Evolutionary conservation across 371 early-diverging fungal species (phyloP).

Genomic region (Mucor sp.): DNA sequence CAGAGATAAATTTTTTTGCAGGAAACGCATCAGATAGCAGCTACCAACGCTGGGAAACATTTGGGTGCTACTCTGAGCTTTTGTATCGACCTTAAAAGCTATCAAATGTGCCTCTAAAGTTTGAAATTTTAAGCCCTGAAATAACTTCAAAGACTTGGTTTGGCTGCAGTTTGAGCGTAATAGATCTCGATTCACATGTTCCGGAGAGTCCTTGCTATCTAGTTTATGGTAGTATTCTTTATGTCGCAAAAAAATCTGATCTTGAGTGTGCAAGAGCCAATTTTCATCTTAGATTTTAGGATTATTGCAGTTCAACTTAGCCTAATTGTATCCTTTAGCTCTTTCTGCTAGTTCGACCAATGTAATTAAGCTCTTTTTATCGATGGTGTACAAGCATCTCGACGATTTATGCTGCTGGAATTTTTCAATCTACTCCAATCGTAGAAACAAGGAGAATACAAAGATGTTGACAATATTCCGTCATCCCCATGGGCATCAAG

Average conservation of each 20-base stretch:
- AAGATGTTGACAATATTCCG: background rate
- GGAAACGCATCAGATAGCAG: background rate
- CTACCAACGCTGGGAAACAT: background rate
- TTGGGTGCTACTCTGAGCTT: background rate
- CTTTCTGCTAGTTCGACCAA: background rate
- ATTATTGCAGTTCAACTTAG: no score
- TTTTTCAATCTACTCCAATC: background rate
- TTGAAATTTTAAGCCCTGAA: background rate
- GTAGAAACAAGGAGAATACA: background rate
- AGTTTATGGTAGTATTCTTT: background rate
- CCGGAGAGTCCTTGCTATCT: background rate
- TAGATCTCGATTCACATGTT: background rate
- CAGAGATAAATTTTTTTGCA: background rate
- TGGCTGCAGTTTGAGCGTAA: background rate
- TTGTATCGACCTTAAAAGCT: background rate
- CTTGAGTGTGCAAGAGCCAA: background rate
- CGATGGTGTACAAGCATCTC: background rate
- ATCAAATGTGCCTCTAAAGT: background rate
- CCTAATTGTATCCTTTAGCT: no score
- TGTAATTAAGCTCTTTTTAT: background rate
- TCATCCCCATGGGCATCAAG: background rate
- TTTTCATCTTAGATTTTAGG: background rate
- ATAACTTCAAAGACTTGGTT: background rate
- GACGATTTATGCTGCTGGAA: background rate
- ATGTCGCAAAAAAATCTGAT: background rate